Conservation (phyloP, 2,329 filamentous ascomycete genomes). For the Trichoderma brevicompactum region DNA sequence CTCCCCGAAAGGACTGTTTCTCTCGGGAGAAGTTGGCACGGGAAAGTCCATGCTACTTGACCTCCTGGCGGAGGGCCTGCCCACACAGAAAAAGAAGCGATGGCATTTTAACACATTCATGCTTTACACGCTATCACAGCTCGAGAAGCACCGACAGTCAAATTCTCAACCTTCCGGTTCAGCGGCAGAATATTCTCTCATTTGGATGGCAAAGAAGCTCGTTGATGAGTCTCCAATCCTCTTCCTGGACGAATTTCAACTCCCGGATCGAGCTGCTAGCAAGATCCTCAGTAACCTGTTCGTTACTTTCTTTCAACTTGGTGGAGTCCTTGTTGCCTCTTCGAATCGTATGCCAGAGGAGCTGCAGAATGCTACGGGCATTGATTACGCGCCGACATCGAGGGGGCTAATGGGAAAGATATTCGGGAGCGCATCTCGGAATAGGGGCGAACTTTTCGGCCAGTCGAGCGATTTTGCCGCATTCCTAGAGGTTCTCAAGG, state of each 20-base stretch:
- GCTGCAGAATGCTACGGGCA: constrained; percentile 73
- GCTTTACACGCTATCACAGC: constrained; percentile 73
- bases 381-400: constrained; percentile 65
- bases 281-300: constrained; percentile 81
- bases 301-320: constrained; percentile 79
- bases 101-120: constrained; percentile 91
- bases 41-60: constrained; percentile 88
- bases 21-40: constrained; percentile 81
- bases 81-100: constrained; percentile 71
- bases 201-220: constrained; percentile 76
- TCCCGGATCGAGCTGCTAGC: constrained; percentile 76
- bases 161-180: constrained; percentile 31
- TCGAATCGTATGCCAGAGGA: constrained; percentile 86
- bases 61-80: constrained; percentile 76
- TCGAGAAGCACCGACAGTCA: constrained; percentile 66
- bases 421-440: constrained; percentile 46
- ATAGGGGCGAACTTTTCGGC: constrained; percentile 57
- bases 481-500: constrained; percentile 76
- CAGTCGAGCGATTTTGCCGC: constrained; percentile 72
- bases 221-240: constrained; percentile 75
- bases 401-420: constrained; percentile 56
- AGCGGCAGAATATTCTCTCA: constrained; percentile 63
- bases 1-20: constrained; percentile 73
- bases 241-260: constrained; percentile 82
- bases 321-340: constrained; percentile 78